Conservation (phyloP, 148 eudicot species). For the Fagopyrum tataricum region DNA sequence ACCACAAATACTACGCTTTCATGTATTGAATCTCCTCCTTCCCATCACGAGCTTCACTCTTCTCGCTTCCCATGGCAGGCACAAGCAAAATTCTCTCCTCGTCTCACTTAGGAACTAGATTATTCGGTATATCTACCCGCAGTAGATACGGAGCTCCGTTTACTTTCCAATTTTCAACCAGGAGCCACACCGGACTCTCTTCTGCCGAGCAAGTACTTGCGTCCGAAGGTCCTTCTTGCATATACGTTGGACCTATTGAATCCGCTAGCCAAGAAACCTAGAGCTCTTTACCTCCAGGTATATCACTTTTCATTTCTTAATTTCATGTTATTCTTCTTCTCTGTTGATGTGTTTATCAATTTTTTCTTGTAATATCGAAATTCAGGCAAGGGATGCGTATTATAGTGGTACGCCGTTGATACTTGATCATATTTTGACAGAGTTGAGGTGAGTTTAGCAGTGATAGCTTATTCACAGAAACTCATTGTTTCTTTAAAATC, state of each 20-base stretch:
- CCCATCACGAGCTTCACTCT: too few species aligned
- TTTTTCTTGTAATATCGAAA: background rate
- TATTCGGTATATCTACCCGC: constrained; percentile 17
- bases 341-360: background rate
- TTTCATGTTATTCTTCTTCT: background rate
- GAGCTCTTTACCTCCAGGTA: constrained; percentile 95
- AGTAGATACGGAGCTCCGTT: constrained; percentile 30
- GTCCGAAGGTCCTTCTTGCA: constrained; percentile 71
- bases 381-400: constrained; percentile 82
- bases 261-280: constrained; percentile 84
- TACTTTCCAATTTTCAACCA: constrained; percentile 28
- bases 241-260: constrained; percentile 80
- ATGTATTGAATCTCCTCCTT: too few species aligned
- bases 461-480: background rate
- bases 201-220: constrained; percentile 17
- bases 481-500: background rate
- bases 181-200: constrained; percentile 18
- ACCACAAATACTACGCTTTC: too few species aligned
- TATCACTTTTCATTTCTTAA: background rate
- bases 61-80: constrained; percentile 29
- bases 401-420: constrained; percentile 86
- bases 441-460: constrained; percentile 51
- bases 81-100: constrained; percentile 23
- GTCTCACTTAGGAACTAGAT: constrained; percentile 26
- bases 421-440: constrained; percentile 91